phyloP scores from a whole-genome alignment of 345 rosid species.

The Lepidium sativum region DNA sequence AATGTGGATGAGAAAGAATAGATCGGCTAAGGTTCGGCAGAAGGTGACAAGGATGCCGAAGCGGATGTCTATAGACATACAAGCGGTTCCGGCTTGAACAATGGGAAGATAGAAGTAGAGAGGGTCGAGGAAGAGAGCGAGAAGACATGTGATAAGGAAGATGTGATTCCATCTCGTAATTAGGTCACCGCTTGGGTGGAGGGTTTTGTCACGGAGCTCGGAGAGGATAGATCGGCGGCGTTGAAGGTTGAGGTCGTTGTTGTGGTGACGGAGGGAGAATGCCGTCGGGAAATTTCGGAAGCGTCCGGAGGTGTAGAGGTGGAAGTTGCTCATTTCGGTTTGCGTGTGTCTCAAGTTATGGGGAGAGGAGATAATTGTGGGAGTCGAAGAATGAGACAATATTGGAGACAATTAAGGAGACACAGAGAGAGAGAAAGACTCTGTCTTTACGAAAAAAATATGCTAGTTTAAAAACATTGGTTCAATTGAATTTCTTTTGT shows the following conservation, averaged over 20 bases:
- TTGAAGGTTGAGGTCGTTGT: conserved; percentile 30
- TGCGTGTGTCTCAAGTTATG: conserved; percentile 21
- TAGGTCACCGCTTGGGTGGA: conserved; percentile 58
- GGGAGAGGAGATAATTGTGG: conserved; percentile 20
- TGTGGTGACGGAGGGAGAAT: conserved; percentile 36
- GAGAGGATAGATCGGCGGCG: conserved; percentile 15
- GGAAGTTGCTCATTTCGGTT: conserved; percentile 33
- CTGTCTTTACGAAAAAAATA: neutral
- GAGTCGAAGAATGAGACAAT: conserved; percentile 4
- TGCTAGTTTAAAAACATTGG: neutral
- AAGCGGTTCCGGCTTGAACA: conserved; percentile 38
- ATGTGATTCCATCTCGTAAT: conserved; percentile 63
- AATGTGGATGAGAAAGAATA: conserved; percentile 55
- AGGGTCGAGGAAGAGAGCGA: conserved; percentile 80
- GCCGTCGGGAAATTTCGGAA: conserved; percentile 34
- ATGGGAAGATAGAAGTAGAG: conserved; percentile 73
- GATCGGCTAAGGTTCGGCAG: conserved; percentile 57
- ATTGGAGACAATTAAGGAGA: conserved; percentile 9
- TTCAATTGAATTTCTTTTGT: neutral
- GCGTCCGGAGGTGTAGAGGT: conserved; percentile 31
- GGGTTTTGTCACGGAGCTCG: conserved; percentile 41
- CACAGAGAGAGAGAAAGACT: neutral
- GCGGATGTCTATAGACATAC: conserved; percentile 39
- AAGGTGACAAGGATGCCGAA: conserved; percentile 55
- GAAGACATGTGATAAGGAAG: conserved; percentile 52